Conservation (phyloP, 345 rosid genomes). For the Eucalyptus tenuipes region DNA sequence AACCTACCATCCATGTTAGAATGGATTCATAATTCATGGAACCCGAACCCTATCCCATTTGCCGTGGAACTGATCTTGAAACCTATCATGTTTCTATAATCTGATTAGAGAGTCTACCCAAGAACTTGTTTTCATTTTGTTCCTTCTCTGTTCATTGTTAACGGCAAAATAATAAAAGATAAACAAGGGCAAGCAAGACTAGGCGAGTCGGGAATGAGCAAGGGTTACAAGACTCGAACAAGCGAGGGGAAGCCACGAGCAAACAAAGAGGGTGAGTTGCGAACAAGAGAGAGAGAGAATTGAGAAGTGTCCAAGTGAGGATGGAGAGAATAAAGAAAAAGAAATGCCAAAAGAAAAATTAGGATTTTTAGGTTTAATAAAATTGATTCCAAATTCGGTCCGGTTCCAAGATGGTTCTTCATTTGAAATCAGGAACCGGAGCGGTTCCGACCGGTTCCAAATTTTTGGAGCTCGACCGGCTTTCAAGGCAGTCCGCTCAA, state of each 20-base stretch:
- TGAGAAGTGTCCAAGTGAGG: neutral
- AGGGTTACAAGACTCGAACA: rapidly evolving
- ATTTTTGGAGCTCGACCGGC: neutral
- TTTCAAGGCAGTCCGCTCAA: neutral
- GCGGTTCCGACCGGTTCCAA: neutral
- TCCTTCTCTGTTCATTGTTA: neutral
- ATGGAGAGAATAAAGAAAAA: neutral
- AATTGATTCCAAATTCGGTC: too few relatives aligned
- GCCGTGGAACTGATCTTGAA: rapidly evolving
- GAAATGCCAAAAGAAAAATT: neutral
- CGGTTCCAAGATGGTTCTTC: too few relatives aligned
- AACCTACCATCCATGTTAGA: rapidly evolving
- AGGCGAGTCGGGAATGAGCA: rapidly evolving
- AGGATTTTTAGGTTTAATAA: neutral
- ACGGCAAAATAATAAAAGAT: neutral
- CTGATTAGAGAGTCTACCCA: rapidly evolving
- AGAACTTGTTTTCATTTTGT: neutral
- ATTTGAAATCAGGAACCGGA: neutral
- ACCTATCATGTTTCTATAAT: too few relatives aligned
- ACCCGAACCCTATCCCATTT: neutral
- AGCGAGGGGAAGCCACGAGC: neutral
- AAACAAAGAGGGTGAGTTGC: neutral
- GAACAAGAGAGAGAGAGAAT: neutral
- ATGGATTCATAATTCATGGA: too few relatives aligned
- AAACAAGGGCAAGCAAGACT: neutral